Conservation (phyloP, 192 early-diverging fungal species). For the Chytriomyces sp. region DNA sequence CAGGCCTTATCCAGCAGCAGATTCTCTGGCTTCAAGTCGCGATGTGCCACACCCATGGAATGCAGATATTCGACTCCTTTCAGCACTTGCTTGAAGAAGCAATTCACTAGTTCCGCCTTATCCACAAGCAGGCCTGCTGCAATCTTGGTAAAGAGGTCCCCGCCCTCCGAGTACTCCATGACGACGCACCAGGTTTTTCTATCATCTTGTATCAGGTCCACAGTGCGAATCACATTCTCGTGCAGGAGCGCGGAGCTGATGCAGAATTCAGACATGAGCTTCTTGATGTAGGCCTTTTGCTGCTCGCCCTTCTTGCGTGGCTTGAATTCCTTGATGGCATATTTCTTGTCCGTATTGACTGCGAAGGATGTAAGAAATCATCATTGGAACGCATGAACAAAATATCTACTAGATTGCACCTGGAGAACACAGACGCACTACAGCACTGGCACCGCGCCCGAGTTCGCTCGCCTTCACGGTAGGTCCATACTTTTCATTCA, state of each 20-base stretch:
- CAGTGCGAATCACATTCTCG: conserved; percentile 83
- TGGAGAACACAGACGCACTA: conserved; percentile 81
- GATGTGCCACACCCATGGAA: conserved; percentile 90
- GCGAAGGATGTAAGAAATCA: not conserved
- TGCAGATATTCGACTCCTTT: conserved; percentile 87
- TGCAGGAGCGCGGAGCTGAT: conserved; percentile 88
- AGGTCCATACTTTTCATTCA: conserved; percentile 85
- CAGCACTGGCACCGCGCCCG: conserved; percentile 88
- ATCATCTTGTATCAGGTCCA: conserved; percentile 91
- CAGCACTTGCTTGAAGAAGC: conserved; percentile 90
- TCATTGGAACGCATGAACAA: not conserved
- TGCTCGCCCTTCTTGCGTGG: conserved; percentile 81
- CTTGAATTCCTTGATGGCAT: conserved; percentile 92
- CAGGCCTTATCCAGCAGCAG: conserved; percentile 74
- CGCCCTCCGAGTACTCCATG: conserved; percentile 94
- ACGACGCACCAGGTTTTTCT: conserved; percentile 62
- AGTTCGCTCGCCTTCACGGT: conserved; percentile 66
- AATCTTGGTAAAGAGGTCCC: conserved; percentile 70
- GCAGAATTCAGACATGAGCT: conserved; percentile 92
- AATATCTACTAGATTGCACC: not conserved
- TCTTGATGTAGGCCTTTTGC: conserved; percentile 93
- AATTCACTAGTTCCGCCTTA: conserved; percentile 1
- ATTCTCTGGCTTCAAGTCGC: conserved; percentile 95
- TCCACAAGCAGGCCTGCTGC: not conserved
- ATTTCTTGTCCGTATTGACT: conserved; percentile 60